Evolutionary conservation across 1,284 basidiomycete species (phyloP), one percentile per base, ranked within the genome.

Genomic region (Cystobasidium slooffiae): DNA sequence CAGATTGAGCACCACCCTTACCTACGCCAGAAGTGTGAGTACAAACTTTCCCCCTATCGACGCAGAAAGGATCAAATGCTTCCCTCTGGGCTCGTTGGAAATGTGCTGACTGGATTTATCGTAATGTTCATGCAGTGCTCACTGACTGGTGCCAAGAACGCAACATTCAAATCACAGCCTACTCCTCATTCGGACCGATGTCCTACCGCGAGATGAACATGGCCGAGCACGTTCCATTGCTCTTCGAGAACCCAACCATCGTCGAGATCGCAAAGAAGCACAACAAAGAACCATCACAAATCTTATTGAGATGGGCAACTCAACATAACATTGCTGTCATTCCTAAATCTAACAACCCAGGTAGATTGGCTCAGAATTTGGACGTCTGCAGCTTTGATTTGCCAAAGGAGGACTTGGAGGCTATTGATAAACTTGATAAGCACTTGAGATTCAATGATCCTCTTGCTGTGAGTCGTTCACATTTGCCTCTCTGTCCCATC

Each of bases 251-350:
- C 80, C 81, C 85, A 72, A 76, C 82, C 3, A 82, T 91, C 72
- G 78, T 78, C 51, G 76, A 79, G 53, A 85, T 89, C 56, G 88
- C 90, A 4, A 75, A 81, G 18, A 84, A 84, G 75, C 84, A 88
- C 78, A 80, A 82, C 18, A 91, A 86, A 83, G 86, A 85, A 62
- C 80, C 85, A 46, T 87, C 87, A 8, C 88, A 89, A 81, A 85
- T 92, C 46, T 83, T 92, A 46, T 86, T 93, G 74, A 88, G 90
- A 77, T 92, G 91, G 91, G 88, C 90, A 7, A 88, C 89, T 18
- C 89, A 92, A 80, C 88, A 87, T 47, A 88, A 87, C 7, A 85
- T 93, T 75, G 90, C 89, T 51, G 90, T 93, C 61, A 88, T 94
- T 76, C 92, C 92, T 62, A 91, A 91, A 85, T 77, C 78, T 74